Percentiles rank a stretch among this genome's conserved stretches.
phyloP scores from a whole-genome alignment of 345 rosid genomes.

The Lumnitzera littorea region DNA sequence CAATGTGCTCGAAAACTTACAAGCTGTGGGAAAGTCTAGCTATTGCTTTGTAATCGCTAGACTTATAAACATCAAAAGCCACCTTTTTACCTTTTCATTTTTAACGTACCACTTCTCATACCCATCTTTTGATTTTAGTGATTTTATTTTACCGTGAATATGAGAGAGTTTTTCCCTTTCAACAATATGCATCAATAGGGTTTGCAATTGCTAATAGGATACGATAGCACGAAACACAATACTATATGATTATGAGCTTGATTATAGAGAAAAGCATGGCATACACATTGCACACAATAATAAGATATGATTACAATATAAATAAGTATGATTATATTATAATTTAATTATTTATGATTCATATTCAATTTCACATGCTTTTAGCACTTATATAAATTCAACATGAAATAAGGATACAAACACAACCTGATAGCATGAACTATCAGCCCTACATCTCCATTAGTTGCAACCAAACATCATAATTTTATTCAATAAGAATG shows the following conservation, averaged over 20 bases:
- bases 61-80: slow-evolving; percentile 1
- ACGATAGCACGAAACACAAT: too few species aligned
- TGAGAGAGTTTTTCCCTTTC: background rate
- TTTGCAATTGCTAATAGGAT: too few species aligned
- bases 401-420: too few species aligned
- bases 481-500: background rate
- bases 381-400: too few species aligned
- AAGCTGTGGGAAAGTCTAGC: background rate
- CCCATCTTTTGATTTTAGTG: background rate
- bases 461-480: background rate
- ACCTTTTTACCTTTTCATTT: background rate
- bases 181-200: background rate
- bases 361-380: too few species aligned
- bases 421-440: too few species aligned
- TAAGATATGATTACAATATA: too few species aligned
- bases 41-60: slow-evolving; percentile 1
- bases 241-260: too few species aligned
- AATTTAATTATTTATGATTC: too few species aligned
- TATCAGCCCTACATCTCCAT: background rate
- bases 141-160: background rate
- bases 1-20: background rate
- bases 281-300: too few species aligned
- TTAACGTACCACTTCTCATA: slow-evolving; percentile 4
- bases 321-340: too few species aligned
- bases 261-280: too few species aligned